A percentile compares a stretch with the other conserved stretches of the same genome.
These are phyloP conservation scores for Agarophyton chilense DNA, from an alignment of 23 red algal species.

Conservation along the genomic window DNA sequence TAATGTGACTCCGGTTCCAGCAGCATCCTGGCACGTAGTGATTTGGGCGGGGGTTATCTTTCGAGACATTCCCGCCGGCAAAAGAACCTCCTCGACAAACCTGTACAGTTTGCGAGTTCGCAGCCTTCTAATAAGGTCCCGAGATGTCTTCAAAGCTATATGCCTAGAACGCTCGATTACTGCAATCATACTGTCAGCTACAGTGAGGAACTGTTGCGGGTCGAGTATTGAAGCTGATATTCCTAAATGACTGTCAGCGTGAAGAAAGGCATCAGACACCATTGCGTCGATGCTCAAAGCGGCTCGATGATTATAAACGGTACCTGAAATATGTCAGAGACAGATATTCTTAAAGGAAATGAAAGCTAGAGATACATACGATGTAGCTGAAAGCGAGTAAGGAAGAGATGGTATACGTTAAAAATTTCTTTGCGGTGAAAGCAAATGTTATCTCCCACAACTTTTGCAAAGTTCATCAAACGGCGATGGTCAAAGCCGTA, in stretches of 20 bases:
- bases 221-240: slow-evolving; percentile 77
- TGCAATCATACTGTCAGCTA: slow-evolving; percentile 76
- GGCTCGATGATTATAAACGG: slow-evolving; percentile 90
- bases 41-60: slow-evolving; percentile 66
- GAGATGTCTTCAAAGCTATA: slow-evolving; percentile 50
- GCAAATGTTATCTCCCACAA: slow-evolving; percentile 80
- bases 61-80: slow-evolving; percentile 48
- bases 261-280: slow-evolving; percentile 82
- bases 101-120: slow-evolving; percentile 81
- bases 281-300: slow-evolving; percentile 84
- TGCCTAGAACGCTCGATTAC: slow-evolving; percentile 83
- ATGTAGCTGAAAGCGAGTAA: slow-evolving; percentile 87
- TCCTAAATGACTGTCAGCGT: slow-evolving; percentile 72
- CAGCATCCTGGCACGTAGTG: slow-evolving; percentile 66
- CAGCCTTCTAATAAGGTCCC: slow-evolving; percentile 69
- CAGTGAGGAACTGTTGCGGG: slow-evolving; percentile 66
- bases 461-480: slow-evolving; percentile 79
- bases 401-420: slow-evolving; percentile 93
- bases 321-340: slow-evolving; percentile 10
- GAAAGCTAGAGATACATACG: slow-evolving; percentile 54
- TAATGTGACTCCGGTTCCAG: slow-evolving; percentile 64
- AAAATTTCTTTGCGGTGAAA: slow-evolving; percentile 92
- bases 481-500: slow-evolving; percentile 93
- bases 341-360: not conserved
- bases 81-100: slow-evolving; percentile 83